Base-by-base conservation (phyloP, 1,284 basidiomycete species). In the Sutorius eximius region DNA sequence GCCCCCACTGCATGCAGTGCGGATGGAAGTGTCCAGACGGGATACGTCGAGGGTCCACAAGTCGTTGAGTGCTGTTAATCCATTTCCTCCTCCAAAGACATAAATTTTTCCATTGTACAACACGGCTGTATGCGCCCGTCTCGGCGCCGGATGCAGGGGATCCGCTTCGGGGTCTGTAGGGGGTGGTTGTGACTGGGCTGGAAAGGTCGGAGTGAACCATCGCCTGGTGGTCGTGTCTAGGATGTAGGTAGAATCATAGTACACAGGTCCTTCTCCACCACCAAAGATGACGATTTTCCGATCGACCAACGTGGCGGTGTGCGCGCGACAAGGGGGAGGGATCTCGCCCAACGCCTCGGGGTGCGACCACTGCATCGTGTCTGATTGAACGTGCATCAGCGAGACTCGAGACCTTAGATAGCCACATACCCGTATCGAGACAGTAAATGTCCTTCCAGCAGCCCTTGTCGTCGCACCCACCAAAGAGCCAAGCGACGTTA, bases 51-150 rank as follows among this genome's bases (percentile, higher is more conserved):
- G 77, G 16, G 87, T 84, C 92, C 93, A 95, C 8, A 96, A 77
- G 68, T 97, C 94, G 65, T 94, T 93, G 57, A 97, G 77, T 1
- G 94, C 94, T 18, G 83, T 85, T 71, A 89, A 80, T 0, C 94
- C 94, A 58, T 95, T 95, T 3, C 94, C 95, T 20, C 95, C 94
- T 5, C 94, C 94, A 67, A 97, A 97, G 3, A 97, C 76, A 76
- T 91, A 91, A 0, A 97, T 80, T 64, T 83, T 87, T 52, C 82
- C 80, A 42, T 80, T 77, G 66, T 92, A 87, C 33, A 86, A 75
- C 24, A 94, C 90, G 2, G 91, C 85, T 0, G 92, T 93, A 70
- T 97, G 94, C 3, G 94, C 93, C 30, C 94, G 83, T 11, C 94
- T 83, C 1, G 90, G 86, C 56, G 86, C 69, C 57, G 94, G 73